A percentile compares a stretch with the other conserved stretches of the same genome.
These are phyloP conservation scores for Coelastrella sp. DNA, from an alignment of 139 green algal species.

Conservation along the genomic window DNA sequence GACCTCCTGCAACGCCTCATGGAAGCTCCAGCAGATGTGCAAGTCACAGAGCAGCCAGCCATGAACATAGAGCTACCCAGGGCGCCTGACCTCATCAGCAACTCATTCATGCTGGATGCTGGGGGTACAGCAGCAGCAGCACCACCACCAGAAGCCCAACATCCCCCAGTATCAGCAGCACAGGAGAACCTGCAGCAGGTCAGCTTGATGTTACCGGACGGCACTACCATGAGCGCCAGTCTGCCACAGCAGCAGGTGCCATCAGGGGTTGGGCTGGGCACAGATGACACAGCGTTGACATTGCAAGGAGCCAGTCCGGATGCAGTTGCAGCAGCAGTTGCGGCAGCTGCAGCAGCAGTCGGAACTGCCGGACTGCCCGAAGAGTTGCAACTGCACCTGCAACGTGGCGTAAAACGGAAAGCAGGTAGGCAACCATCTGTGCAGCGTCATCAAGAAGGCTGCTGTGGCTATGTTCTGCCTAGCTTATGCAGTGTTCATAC, in stretches of 20 bases:
- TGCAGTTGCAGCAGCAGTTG: conserved; percentile 9
- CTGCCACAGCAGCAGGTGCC: background rate
- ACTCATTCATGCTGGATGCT: background rate
- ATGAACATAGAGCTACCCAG: background rate
- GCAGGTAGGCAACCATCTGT: background rate
- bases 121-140: background rate
- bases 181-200: background rate
- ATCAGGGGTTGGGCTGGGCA: background rate
- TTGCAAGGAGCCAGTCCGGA: background rate
- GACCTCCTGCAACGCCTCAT: conserved; percentile 6
- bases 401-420: conserved; percentile 5
- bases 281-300: background rate
- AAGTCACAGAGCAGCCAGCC: background rate
- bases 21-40: background rate
- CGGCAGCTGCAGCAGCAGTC: conserved; percentile 1
- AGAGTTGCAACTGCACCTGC: conserved; percentile 13
- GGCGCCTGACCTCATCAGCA: conserved; percentile 22
- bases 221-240: background rate
- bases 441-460: background rate
- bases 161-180: background rate
- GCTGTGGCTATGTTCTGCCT: background rate
- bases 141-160: background rate
- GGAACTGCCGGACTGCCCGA: background rate
- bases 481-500: background rate
- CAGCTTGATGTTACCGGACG: background rate